These are phyloP conservation scores for Hydnomerulius pinastri DNA, from an alignment of 768 basidiomycete species.

Conservation along the genomic window DNA sequence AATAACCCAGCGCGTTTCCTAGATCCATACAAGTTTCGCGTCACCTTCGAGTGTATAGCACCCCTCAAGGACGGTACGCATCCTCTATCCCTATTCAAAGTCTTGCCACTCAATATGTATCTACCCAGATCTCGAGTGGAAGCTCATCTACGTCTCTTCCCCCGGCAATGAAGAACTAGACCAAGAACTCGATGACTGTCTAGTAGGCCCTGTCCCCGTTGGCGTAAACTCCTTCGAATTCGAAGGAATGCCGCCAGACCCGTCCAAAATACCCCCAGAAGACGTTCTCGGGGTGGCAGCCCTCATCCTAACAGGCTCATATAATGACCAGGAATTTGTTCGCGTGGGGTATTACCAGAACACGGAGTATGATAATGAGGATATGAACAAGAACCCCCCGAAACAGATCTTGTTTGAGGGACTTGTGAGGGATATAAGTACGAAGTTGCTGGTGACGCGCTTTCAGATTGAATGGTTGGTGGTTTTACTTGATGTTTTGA, in stretches of 20 bases:
- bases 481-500: neutral
- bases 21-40: slow-evolving; percentile 89
- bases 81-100: neutral
- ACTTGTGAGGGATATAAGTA: slow-evolving; percentile 83
- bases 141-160: slow-evolving; percentile 93
- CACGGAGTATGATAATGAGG: slow-evolving; percentile 96
- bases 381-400: slow-evolving; percentile 79
- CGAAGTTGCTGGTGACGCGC: slow-evolving; percentile 92
- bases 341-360: slow-evolving; percentile 99
- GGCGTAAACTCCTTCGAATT: slow-evolving; percentile 98
- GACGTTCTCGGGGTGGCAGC: slow-evolving; percentile 97
- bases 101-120: neutral
- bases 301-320: slow-evolving; percentile 94
- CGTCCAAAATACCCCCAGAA: slow-evolving; percentile 79
- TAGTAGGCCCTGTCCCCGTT: slow-evolving; percentile 96
- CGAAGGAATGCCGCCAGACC: slow-evolving; percentile 82
- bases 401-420: slow-evolving; percentile 71
- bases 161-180: slow-evolving; percentile 90
- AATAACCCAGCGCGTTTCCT: slow-evolving; percentile 93
- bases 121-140: slow-evolving; percentile 90
- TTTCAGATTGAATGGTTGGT: slow-evolving; percentile 86
- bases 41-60: slow-evolving; percentile 97
- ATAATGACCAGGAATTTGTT: slow-evolving; percentile 98
- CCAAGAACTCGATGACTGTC: slow-evolving; percentile 96
- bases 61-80: slow-evolving; percentile 80